phyloP scores from a whole-genome alignment of 805 yeast species.

The Vanderwaltozyma polyspora region DNA sequence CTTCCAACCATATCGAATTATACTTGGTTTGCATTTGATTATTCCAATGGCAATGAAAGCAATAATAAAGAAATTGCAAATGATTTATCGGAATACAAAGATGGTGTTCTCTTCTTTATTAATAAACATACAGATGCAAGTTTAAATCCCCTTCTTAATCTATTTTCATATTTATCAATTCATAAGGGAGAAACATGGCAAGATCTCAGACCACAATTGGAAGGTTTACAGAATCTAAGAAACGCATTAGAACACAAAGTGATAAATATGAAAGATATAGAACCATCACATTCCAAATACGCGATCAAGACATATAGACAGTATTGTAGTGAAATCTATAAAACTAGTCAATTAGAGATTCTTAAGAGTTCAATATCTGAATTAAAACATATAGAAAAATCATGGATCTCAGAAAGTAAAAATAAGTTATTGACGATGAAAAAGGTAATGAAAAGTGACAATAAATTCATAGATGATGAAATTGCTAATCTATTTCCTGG shows the following conservation, averaged over 20 bases:
- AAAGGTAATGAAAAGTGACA: conserved; percentile 42
- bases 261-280: conserved; percentile 1
- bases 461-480: conserved; percentile 36
- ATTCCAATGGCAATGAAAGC: not conserved
- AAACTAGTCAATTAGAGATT: conserved; percentile 38
- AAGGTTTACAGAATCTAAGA: conserved; percentile 46
- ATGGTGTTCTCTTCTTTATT: conserved; percentile 28
- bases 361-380: conserved; percentile 34
- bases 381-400: conserved; percentile 42
- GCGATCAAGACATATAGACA: conserved; percentile 8
- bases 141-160: conserved; percentile 16
- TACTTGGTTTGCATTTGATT: conserved; percentile 30
- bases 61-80: not conserved
- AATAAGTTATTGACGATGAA: conserved; percentile 37
- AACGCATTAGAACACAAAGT: conserved; percentile 42
- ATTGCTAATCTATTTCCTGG: conserved; percentile 36
- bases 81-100: conserved; percentile 10
- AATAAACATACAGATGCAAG: conserved; percentile 14
- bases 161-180: conserved; percentile 23
- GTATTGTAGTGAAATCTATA: conserved; percentile 33
- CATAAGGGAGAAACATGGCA: conserved; percentile 29
- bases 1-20: conserved; percentile 31
- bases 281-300: conserved; percentile 5
- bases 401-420: conserved; percentile 33
- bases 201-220: conserved; percentile 42